A percentile compares a stretch with the other conserved stretches of the same genome.
phyloP scores from a whole-genome alignment of 1,284 basidiomycete species.

The Trametes pubescens region DNA sequence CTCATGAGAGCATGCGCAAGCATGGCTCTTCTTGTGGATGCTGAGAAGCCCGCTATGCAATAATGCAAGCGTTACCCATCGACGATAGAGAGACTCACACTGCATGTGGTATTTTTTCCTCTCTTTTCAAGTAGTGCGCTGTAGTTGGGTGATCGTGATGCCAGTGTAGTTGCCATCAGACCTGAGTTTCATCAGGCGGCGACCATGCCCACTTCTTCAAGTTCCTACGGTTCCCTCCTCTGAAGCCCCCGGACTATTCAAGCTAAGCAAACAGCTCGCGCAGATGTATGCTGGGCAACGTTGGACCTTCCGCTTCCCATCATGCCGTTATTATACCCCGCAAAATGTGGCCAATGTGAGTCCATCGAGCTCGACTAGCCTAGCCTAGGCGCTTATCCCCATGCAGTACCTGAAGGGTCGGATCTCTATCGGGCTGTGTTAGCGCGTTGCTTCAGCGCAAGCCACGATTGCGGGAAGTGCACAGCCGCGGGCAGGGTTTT shows the following conservation, averaged over 20 bases:
- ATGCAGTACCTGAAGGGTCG: background rate
- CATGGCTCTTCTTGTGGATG: too few species aligned
- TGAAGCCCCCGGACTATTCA: background rate
- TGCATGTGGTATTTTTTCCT: background rate
- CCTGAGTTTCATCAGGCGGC: background rate
- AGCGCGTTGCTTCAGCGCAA: background rate
- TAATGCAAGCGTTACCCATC: background rate
- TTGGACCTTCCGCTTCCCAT: background rate
- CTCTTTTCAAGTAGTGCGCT: background rate
- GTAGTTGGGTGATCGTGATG: background rate
- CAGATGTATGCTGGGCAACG: background rate
- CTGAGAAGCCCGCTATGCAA: too few species aligned
- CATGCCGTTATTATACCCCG: background rate
- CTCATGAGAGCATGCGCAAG: too few species aligned
- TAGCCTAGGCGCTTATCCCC: background rate
- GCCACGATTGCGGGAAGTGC: background rate
- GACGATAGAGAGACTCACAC: background rate
- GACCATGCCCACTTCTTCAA: too few species aligned
- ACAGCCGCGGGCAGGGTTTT: slow-evolving; percentile 1
- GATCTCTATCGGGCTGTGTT: slow-evolving; percentile 7
- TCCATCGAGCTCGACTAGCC: background rate
- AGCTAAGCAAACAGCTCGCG: background rate
- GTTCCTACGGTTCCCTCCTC: background rate
- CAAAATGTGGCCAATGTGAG: background rate
- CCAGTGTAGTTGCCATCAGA: slow-evolving; percentile 4